phyloP scores from a whole-genome alignment of 371 early-diverging fungal genomes.

The Mortierella sp. region DNA sequence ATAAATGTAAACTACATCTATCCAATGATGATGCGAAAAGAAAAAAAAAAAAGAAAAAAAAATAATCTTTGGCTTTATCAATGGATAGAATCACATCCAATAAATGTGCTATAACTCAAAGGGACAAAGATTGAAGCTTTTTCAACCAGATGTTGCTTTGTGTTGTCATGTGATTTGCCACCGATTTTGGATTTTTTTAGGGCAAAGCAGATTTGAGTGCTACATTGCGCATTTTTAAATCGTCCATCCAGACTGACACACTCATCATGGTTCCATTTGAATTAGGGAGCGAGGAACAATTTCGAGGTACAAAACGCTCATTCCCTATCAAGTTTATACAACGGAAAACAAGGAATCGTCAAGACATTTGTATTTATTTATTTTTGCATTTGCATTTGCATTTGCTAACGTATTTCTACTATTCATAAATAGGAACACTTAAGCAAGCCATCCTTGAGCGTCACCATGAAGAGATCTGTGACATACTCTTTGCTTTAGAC shows the following conservation, averaged over 20 bases:
- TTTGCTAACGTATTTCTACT: not conserved
- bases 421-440: conserved; percentile 9
- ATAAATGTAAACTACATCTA: not conserved
- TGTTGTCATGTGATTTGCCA: conserved; percentile 2
- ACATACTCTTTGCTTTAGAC: conserved; percentile 36
- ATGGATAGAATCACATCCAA: not conserved
- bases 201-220: not conserved
- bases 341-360: no score
- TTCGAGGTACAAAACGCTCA: conserved; percentile 21
- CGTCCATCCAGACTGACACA: not conserved
- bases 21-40: no score
- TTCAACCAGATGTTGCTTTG: no score
- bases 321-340: no score
- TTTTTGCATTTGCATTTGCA: not conserved
- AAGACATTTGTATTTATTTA: no score
- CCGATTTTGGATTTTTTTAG: not conserved
- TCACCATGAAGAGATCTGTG: conserved; percentile 37
- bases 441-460: conserved; percentile 35
- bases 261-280: conserved; percentile 20
- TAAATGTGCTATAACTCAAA: not conserved
- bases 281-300: conserved; percentile 20
- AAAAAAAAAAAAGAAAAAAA: no score
- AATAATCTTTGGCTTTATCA: not conserved
- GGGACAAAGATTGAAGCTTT: no score
- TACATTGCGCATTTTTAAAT: not conserved